These are phyloP conservation scores for Gracilaria vermiculophylla DNA, from an alignment of 23 red algal species.

Conservation along the genomic window DNA sequence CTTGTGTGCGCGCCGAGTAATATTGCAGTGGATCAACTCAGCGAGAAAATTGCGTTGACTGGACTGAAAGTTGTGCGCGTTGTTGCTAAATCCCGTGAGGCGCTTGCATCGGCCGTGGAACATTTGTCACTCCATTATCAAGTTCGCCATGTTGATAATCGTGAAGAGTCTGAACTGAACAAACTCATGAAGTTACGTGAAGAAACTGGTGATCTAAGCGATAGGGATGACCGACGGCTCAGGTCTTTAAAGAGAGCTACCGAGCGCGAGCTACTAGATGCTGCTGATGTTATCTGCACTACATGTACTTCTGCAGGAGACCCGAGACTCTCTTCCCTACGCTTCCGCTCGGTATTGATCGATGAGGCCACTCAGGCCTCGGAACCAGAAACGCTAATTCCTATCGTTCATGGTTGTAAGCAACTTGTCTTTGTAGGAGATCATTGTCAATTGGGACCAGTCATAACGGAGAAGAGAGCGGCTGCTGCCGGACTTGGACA, in stretches of 20 bases:
- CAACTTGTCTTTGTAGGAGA: conserved; percentile 92
- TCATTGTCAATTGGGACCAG: conserved; percentile 81
- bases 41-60: conserved; percentile 66
- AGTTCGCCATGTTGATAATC: conserved; percentile 67
- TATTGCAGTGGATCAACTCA: conserved; percentile 86
- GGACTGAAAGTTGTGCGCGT: conserved; percentile 94
- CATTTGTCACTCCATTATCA: conserved; percentile 80
- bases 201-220: conserved; percentile 89
- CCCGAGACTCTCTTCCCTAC: conserved; percentile 59
- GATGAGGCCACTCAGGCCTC: conserved; percentile 91
- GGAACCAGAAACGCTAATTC: conserved; percentile 89
- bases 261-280: conserved; percentile 80
- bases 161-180: conserved; percentile 81
- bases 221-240: conserved; percentile 81
- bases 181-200: conserved; percentile 85
- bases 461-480: conserved; percentile 89
- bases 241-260: conserved; percentile 65
- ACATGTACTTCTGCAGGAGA: conserved; percentile 81
- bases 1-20: conserved; percentile 97
- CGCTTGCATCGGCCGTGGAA: conserved; percentile 67
- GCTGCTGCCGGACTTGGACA: conserved; percentile 88
- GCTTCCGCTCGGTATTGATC: conserved; percentile 82
- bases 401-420: conserved; percentile 93
- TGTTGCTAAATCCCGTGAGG: conserved; percentile 72
- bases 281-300: conserved; percentile 86